These are phyloP conservation scores for Prosopis cineraria DNA, from an alignment of 306 rosid genomes.

Conservation along the genomic window DNA sequence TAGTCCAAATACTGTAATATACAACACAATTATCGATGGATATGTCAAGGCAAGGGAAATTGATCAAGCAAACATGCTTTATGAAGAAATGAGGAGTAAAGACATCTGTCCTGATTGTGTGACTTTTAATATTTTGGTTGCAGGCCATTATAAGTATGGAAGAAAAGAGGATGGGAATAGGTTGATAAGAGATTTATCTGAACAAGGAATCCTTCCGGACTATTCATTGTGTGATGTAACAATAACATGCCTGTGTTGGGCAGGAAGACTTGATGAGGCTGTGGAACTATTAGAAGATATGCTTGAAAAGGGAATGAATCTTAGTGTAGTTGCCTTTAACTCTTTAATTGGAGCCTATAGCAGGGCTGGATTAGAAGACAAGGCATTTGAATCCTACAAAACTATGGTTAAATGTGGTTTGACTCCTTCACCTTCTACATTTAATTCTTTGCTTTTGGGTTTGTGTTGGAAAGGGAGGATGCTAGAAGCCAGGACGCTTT, in stretches of 20 bases:
- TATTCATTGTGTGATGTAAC: slow-evolving; percentile 52
- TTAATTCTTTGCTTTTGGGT: slow-evolving; percentile 66
- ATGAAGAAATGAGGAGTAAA: slow-evolving; percentile 65
- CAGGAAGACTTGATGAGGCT: slow-evolving; percentile 62
- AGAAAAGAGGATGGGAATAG: slow-evolving; percentile 58
- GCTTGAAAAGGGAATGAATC: slow-evolving; percentile 67
- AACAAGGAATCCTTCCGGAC: slow-evolving; percentile 44
- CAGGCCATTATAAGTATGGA: slow-evolving; percentile 70
- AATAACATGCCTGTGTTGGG: slow-evolving; percentile 72
- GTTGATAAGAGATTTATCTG: slow-evolving; percentile 48
- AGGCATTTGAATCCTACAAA: slow-evolving; percentile 58
- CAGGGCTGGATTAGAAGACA: slow-evolving; percentile 62
- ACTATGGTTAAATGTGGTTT: slow-evolving; percentile 53
- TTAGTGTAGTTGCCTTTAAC: slow-evolving; percentile 68
- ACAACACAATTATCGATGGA: slow-evolving; percentile 71
- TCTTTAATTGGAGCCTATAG: slow-evolving; percentile 69
- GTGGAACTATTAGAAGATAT: slow-evolving; percentile 48
- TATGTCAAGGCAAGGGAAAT: slow-evolving; percentile 77
- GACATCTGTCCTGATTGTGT: slow-evolving; percentile 62
- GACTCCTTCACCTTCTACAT: slow-evolving; percentile 67
- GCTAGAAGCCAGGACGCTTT: slow-evolving; percentile 61
- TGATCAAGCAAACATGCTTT: slow-evolving; percentile 64
- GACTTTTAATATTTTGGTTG: slow-evolving; percentile 75
- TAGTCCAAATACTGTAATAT: slow-evolving; percentile 40
- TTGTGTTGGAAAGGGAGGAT: slow-evolving; percentile 64